These are phyloP conservation scores for Ceratobasidium theobromae DNA, from an alignment of 1,284 basidiomycete genomes.

Conservation along the genomic window DNA sequence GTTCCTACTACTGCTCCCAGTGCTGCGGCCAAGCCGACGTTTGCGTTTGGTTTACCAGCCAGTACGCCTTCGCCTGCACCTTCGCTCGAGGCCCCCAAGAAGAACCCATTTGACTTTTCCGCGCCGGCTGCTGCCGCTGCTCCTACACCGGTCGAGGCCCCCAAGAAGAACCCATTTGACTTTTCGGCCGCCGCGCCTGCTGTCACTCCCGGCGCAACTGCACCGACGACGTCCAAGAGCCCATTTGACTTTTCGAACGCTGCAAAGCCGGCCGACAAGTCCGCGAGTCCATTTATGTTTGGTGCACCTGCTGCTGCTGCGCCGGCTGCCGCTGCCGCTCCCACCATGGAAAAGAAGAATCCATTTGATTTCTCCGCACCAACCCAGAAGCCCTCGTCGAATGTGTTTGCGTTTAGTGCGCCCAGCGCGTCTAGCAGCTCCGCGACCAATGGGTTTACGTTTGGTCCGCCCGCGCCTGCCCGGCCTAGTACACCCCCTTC, in stretches of 20 bases:
- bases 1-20: constrained; percentile 39
- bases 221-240: constrained; percentile 21
- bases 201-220: constrained; percentile 10
- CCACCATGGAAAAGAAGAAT: constrained; percentile 17
- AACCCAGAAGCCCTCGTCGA: constrained; percentile 17
- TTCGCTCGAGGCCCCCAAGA: constrained; percentile 60
- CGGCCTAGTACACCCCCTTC: constrained; percentile 35
- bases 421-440: constrained; percentile 38
- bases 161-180: constrained; percentile 52
- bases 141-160: constrained; percentile 29
- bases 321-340: constrained; percentile 37
- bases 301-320: constrained; percentile 44
- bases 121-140: constrained; percentile 79
- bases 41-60: constrained; percentile 34
- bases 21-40: constrained; percentile 35
- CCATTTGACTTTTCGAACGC: constrained; percentile 7
- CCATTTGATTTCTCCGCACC: constrained; percentile 15
- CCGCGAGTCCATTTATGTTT: constrained; percentile 46
- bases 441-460: constrained; percentile 37
- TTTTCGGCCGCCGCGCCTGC: constrained; percentile 56
- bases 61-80: constrained; percentile 43
- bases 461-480: constrained; percentile 19
- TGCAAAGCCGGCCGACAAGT: constrained; percentile 62
- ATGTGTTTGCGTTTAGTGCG: constrained; percentile 28
- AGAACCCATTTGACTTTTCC: constrained; percentile 95